phyloP scores from a whole-genome alignment of 2,329 filamentous ascomycete genomes.

The Colletotrichum agaves region DNA sequence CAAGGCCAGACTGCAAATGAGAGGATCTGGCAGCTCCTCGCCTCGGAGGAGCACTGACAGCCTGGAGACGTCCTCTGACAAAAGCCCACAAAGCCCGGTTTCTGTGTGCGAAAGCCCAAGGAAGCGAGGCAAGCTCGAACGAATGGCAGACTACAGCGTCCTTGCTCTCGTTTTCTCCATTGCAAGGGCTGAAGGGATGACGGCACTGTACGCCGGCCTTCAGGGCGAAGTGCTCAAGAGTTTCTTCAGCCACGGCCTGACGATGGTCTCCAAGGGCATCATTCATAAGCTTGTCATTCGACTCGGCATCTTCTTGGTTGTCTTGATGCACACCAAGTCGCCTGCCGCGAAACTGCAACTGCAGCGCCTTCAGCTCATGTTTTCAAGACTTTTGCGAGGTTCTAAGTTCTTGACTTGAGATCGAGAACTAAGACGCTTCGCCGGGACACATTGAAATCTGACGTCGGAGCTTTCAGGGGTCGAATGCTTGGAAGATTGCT shows the following conservation, averaged over 20 bases:
- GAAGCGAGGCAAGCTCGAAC: slow-evolving; percentile 29
- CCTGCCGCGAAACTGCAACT: slow-evolving; percentile 38
- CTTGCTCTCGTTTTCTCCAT: slow-evolving; percentile 71
- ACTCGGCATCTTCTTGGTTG: slow-evolving; percentile 68
- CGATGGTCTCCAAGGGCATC: slow-evolving; percentile 86
- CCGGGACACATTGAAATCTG: too few relatives aligned
- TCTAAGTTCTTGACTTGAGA: background rate
- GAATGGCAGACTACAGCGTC: slow-evolving; percentile 59
- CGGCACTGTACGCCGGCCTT: slow-evolving; percentile 80
- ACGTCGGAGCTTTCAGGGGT: too few relatives aligned
- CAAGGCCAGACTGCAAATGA: slow-evolving; percentile 81
- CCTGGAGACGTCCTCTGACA: background rate
- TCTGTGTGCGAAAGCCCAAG: background rate
- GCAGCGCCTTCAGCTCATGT: slow-evolving; percentile 29
- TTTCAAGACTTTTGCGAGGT: slow-evolving; percentile 8
- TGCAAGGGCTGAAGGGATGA: slow-evolving; percentile 71
- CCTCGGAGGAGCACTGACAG: slow-evolving; percentile 41
- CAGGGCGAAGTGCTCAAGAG: slow-evolving; percentile 81
- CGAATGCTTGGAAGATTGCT: too few relatives aligned
- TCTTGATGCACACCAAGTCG: slow-evolving; percentile 14
- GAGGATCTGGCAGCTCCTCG: slow-evolving; percentile 40
- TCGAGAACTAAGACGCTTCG: background rate
- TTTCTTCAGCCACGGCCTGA: slow-evolving; percentile 86
- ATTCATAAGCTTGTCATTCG: slow-evolving; percentile 79
- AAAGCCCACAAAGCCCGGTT: background rate